phyloP scores from a whole-genome alignment of 129 eudicot species.

The Lactuca sativa region DNA sequence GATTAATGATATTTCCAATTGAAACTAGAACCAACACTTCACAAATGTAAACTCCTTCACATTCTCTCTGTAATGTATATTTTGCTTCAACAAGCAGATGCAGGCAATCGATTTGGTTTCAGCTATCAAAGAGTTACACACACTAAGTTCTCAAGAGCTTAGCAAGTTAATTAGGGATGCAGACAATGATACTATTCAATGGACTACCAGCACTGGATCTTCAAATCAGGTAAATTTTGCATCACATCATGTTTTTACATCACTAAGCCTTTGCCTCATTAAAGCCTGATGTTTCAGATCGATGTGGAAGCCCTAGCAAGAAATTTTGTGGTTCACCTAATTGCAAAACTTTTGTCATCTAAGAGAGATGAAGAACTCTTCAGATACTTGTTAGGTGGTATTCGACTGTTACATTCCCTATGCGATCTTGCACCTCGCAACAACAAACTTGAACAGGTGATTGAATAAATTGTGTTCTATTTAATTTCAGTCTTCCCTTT shows the following conservation, averaged over 20 bases:
- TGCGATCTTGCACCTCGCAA: conserved; percentile 76
- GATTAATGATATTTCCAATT: not conserved
- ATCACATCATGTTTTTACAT: conserved; percentile 10
- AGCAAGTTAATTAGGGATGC: conserved; percentile 62
- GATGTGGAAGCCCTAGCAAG: conserved; percentile 66
- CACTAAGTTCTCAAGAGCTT: conserved; percentile 64
- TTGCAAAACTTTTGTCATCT: conserved; percentile 53
- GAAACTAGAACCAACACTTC: not conserved
- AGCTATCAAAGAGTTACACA: conserved; percentile 66
- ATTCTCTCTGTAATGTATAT: not conserved
- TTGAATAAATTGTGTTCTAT: conserved; percentile 1
- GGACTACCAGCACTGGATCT: conserved; percentile 53
- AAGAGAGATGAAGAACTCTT: conserved; percentile 57
- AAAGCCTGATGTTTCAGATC: conserved; percentile 54
- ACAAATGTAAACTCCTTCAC: not conserved
- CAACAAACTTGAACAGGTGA: conserved; percentile 75
- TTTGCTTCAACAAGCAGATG: conserved; percentile 41
- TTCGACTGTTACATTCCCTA: conserved; percentile 63
- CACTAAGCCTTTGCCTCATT: not conserved
- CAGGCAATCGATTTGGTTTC: conserved; percentile 74
- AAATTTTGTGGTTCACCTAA: conserved; percentile 62
- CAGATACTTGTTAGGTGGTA: conserved; percentile 68
- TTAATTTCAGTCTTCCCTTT: not conserved
- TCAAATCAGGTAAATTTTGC: conserved; percentile 52
- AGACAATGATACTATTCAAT: conserved; percentile 43